These are phyloP conservation scores for Mycena rosella DNA, from an alignment of 768 basidiomycete genomes.

Conservation along the genomic window DNA sequence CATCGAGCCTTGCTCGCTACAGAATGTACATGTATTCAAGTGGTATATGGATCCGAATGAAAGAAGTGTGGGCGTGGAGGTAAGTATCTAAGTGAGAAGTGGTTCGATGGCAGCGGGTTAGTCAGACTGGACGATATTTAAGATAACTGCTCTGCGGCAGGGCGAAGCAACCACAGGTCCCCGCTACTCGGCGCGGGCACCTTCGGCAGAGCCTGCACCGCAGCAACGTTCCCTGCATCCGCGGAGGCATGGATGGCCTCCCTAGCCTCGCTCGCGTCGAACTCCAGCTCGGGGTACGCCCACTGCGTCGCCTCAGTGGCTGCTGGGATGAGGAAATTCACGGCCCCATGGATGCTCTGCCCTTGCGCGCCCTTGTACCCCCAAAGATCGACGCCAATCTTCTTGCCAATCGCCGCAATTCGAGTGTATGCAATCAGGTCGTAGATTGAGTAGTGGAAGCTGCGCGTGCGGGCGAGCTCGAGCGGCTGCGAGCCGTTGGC, in stretches of 20 bases:
- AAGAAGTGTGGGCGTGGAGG: no score
- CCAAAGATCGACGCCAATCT: conserved; percentile 33
- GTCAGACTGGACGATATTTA: no score
- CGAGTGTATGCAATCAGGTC: conserved; percentile 32
- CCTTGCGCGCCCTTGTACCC: conserved; percentile 27
- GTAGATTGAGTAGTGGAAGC: conserved; percentile 33
- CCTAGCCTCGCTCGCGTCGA: conserved; percentile 21
- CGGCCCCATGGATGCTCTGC: conserved; percentile 23
- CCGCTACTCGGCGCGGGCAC: conserved; percentile 21
- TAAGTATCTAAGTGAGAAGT: no score
- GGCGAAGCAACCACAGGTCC: conserved; percentile 30
- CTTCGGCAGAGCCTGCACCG: not conserved
- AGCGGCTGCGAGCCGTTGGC: conserved; percentile 28
- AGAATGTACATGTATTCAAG: no score
- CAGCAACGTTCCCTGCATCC: conserved; percentile 25
- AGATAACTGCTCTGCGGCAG: conserved; percentile 23
- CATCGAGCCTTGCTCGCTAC: no score
- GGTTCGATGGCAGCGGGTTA: no score
- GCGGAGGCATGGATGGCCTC: conserved; percentile 26
- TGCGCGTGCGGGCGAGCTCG: conserved; percentile 32
- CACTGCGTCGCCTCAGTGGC: conserved; percentile 14
- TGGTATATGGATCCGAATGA: no score
- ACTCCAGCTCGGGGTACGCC: conserved; percentile 28
- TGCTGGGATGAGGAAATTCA: conserved; percentile 27
- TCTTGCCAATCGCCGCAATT: conserved; percentile 23